phyloP scores from a whole-genome alignment of 2,329 filamentous ascomycete genomes.

The Lasiodiplodia theobromae region DNA sequence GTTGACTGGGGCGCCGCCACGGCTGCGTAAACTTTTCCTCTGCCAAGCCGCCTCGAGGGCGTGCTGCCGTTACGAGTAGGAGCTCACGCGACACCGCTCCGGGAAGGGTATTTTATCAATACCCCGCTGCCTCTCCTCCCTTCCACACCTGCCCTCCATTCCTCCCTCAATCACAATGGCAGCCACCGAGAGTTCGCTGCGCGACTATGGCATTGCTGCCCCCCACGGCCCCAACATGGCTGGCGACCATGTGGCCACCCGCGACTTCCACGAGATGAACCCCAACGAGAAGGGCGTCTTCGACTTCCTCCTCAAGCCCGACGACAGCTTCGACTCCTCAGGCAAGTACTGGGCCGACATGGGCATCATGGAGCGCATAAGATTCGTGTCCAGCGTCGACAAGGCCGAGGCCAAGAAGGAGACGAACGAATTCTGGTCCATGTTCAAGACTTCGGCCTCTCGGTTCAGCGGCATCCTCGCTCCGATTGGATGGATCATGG shows the following conservation, averaged over 20 bases:
- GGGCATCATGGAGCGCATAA: conserved; percentile 70
- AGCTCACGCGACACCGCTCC: conserved; percentile 23
- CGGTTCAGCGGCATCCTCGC: conserved; percentile 24
- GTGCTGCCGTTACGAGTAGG: conserved; percentile 18
- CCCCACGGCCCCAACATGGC: conserved; percentile 58
- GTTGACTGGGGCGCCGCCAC: conserved; percentile 10
- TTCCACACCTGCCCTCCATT: not conserved
- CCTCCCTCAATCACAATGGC: not conserved
- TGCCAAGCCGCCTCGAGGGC: conserved; percentile 14
- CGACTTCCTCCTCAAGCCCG: conserved; percentile 80
- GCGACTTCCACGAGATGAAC: conserved; percentile 59
- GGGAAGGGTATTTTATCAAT: conserved; percentile 12
- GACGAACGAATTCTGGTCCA: conserved; percentile 69
- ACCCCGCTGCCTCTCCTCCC: not conserved
- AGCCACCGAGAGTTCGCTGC: conserved; percentile 42
- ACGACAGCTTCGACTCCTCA: conserved; percentile 83
- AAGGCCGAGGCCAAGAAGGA: conserved; percentile 73
- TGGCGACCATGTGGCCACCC: conserved; percentile 53
- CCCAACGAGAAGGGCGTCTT: conserved; percentile 70
- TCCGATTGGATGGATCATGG: conserved; percentile 26
- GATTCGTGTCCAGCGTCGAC: conserved; percentile 80
- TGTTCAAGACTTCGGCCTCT: conserved; percentile 79
- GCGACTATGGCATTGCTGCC: conserved; percentile 56
- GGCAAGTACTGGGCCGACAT: conserved; percentile 95
- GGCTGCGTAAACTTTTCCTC: conserved; percentile 13